These are phyloP conservation scores for Evernia prunastri DNA, from an alignment of 495 filamentous ascomycete species.

Conservation along the genomic window DNA sequence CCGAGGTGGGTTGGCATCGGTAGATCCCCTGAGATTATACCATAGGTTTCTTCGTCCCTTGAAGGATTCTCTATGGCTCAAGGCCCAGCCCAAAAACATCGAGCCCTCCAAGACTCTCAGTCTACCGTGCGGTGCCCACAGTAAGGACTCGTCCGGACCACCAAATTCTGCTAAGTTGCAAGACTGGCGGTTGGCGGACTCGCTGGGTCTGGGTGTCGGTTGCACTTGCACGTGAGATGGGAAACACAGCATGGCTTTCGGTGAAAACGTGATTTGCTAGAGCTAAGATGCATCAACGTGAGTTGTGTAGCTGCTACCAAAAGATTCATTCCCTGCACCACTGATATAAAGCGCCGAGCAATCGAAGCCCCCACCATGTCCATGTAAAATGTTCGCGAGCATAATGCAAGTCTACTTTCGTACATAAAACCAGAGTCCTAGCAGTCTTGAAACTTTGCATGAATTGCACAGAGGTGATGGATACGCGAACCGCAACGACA, in stretches of 20 bases:
- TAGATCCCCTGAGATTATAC: too few relatives aligned
- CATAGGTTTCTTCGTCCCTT: too few relatives aligned
- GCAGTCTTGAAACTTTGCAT: background rate
- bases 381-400: background rate
- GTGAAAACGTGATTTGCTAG: background rate
- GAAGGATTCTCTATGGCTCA: too few relatives aligned
- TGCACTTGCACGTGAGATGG: background rate
- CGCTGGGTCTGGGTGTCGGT: background rate
- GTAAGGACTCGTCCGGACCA: too few relatives aligned
- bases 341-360: background rate
- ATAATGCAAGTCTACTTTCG: background rate
- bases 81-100: too few relatives aligned
- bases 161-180: background rate
- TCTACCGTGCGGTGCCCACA: too few relatives aligned
- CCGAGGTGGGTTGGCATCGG: too few relatives aligned
- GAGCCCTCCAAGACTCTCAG: too few relatives aligned
- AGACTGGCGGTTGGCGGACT: background rate
- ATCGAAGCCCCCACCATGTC: background rate
- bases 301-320: background rate
- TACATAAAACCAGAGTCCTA: background rate
- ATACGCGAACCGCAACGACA: background rate
- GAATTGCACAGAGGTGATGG: background rate
- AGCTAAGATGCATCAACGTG: background rate
- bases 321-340: background rate
- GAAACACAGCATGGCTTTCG: background rate